A percentile compares a stretch with the other conserved stretches of the same genome.
These are phyloP conservation scores for Pythium monospermum DNA, from an alignment of 352 stramenopile genomes.

Conservation along the genomic window DNA sequence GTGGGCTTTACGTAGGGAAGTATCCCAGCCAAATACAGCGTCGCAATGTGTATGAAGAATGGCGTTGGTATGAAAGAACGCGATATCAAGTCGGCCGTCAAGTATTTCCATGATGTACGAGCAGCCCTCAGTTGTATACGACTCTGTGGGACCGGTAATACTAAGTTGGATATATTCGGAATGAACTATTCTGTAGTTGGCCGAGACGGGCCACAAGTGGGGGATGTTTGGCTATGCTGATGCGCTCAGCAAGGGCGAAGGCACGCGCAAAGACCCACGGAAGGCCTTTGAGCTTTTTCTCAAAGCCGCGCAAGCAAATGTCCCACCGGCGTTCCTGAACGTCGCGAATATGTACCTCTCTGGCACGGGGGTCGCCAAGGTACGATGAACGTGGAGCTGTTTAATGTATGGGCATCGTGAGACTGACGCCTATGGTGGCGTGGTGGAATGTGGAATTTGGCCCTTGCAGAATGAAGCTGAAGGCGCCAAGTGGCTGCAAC, in stretches of 20 bases:
- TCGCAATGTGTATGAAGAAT: slow-evolving; percentile 78
- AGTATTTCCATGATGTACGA: slow-evolving; percentile 70
- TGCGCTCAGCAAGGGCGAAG: slow-evolving; percentile 68
- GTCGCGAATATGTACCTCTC: slow-evolving; percentile 80
- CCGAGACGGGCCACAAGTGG: slow-evolving; percentile 57
- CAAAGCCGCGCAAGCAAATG: slow-evolving; percentile 47
- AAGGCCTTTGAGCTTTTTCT: slow-evolving; percentile 81
- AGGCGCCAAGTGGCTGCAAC: slow-evolving; percentile 65
- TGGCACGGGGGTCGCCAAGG: slow-evolving; percentile 67
- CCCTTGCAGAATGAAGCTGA: slow-evolving; percentile 55
- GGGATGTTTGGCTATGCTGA: slow-evolving; percentile 80
- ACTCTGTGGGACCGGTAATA: not conserved
- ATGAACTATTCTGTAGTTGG: slow-evolving; percentile 34
- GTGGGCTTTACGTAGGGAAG: slow-evolving; percentile 62
- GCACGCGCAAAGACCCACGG: slow-evolving; percentile 62
- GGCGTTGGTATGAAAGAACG: slow-evolving; percentile 63
- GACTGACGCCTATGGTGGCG: not conserved
- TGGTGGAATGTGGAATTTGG: too few species aligned
- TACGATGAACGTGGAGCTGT: too few species aligned
- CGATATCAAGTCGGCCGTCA: slow-evolving; percentile 44
- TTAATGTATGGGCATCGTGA: not conserved
- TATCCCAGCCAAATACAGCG: slow-evolving; percentile 81
- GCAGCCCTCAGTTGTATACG: not conserved
- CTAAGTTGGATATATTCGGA: not conserved
- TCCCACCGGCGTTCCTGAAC: slow-evolving; percentile 76